Percentiles rank a stretch among this genome's conserved stretches.
Evolutionary conservation across 73 alveolate species (phyloP).

Genomic region (Paramecium octaurelia): DNA sequence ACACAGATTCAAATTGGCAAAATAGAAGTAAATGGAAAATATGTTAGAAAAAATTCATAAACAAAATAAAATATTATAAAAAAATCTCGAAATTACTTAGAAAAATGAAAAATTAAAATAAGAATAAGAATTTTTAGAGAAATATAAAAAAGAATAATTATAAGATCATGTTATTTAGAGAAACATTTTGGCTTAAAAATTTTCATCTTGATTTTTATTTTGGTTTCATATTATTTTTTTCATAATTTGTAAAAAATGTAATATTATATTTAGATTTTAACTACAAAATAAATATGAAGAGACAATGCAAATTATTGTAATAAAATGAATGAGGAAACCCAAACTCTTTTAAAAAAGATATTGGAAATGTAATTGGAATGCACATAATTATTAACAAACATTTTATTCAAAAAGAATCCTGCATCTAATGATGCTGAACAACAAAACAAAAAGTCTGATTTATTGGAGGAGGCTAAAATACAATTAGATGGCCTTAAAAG

Average conservation of each 20-base stretch:
- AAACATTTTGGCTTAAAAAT: not conserved
- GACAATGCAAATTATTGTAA: not conserved
- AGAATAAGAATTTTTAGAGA: not conserved
- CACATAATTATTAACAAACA: not conserved
- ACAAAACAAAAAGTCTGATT: not conserved
- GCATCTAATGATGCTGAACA: not conserved
- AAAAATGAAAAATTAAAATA: not conserved
- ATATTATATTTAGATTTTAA: not conserved
- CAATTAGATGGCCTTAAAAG: not conserved
- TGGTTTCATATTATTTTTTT: not conserved
- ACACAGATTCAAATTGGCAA: not conserved
- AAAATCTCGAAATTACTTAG: not conserved
- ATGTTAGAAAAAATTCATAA: conserved; percentile 4
- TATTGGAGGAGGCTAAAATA: not conserved
- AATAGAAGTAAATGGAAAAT: not conserved
- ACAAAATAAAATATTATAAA: not conserved
- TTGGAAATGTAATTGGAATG: not conserved
- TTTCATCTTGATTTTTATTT: not conserved
- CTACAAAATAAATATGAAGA: not conserved
- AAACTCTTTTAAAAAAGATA: not conserved
- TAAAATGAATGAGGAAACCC: not conserved
- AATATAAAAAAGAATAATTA: conserved; percentile 7
- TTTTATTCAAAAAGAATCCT: not conserved
- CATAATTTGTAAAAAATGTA: not conserved
- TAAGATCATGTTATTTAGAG: not conserved